Conservation (phyloP, 768 basidiomycete genomes). For the Tylopilus rubrobrunneus region DNA sequence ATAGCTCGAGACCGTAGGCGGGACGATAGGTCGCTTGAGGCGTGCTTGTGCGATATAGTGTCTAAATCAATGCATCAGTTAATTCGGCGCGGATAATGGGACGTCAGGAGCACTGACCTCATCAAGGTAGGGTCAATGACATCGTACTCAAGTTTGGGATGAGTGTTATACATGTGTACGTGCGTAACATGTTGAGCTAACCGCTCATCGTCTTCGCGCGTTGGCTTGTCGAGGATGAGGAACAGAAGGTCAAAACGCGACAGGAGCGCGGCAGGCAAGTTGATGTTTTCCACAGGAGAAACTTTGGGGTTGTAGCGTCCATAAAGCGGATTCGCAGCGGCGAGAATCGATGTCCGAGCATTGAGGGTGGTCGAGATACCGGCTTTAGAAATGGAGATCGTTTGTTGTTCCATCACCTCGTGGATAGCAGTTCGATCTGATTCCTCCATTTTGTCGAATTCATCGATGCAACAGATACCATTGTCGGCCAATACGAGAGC, state of each 20-base stretch:
- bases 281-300: conserved; percentile 98
- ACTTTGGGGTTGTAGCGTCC: conserved; percentile 98
- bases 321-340: conserved; percentile 96
- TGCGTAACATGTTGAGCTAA: conserved; percentile 96
- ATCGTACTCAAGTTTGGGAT: conserved; percentile 82
- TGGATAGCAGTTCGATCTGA: conserved; percentile 96
- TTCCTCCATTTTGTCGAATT: conserved; percentile 99
- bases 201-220: conserved; percentile 91
- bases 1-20: conserved; percentile 83
- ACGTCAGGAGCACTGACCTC: conserved; percentile 49
- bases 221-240: conserved; percentile 94
- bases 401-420: conserved; percentile 99
- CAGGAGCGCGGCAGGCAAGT: conserved; percentile 91
- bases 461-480: conserved; percentile 99
- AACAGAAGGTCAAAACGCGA: conserved; percentile 97
- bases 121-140: conserved; percentile 83
- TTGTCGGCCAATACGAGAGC: conserved; percentile 99
- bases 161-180: conserved; percentile 94
- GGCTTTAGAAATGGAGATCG: conserved; percentile 98
- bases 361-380: conserved; percentile 98
- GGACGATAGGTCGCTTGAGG: conserved; percentile 84
- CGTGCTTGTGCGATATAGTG: conserved; percentile 96
- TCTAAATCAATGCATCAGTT: conserved; percentile 36
- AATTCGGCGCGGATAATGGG: not conserved
- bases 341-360: conserved; percentile 94